phyloP scores from a whole-genome alignment of 1,284 basidiomycete genomes.

The Stygiomarasmius scandens region DNA sequence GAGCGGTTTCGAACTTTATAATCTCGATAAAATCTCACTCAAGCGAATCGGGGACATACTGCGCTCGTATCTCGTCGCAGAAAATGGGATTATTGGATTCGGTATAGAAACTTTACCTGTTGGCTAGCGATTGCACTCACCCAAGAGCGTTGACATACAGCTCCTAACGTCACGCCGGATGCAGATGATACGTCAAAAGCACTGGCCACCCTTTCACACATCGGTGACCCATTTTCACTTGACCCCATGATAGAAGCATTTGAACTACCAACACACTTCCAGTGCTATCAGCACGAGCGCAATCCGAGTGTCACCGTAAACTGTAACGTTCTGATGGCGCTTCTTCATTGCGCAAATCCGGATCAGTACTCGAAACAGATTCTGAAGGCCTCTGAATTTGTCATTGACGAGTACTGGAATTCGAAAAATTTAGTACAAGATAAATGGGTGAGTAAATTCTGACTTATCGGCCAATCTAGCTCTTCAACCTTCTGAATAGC shows the following conservation, averaged over 20 bases:
- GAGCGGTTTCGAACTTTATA: constrained; percentile 1
- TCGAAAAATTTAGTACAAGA: not conserved
- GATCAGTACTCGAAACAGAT: constrained; percentile 5
- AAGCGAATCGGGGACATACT: not conserved
- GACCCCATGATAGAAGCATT: constrained; percentile 1
- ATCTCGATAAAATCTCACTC: not conserved
- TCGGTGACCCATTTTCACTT: not conserved
- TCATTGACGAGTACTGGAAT: constrained; percentile 1
- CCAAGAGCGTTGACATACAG: not conserved
- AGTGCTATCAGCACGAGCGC: constrained; percentile 7
- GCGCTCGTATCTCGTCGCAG: not conserved
- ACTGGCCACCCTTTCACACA: constrained; percentile 1
- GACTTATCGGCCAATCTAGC: not conserved
- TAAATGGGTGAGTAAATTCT: constrained; percentile 3
- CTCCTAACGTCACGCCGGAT: constrained; percentile 7
- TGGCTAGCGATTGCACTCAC: not conserved
- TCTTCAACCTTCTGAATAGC: not conserved
- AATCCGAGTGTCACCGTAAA: constrained; percentile 8
- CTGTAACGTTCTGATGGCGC: constrained; percentile 4
- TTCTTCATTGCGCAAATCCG: not conserved
- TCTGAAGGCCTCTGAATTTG: constrained; percentile 1
- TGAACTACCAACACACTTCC: constrained; percentile 1
- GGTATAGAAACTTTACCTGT: not conserved
- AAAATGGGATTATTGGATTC: constrained; percentile 2
- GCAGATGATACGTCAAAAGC: constrained; percentile 8